Evolutionary conservation across 108 stramenopile species (phyloP).

Genomic region (Nitzschia sp.): DNA sequence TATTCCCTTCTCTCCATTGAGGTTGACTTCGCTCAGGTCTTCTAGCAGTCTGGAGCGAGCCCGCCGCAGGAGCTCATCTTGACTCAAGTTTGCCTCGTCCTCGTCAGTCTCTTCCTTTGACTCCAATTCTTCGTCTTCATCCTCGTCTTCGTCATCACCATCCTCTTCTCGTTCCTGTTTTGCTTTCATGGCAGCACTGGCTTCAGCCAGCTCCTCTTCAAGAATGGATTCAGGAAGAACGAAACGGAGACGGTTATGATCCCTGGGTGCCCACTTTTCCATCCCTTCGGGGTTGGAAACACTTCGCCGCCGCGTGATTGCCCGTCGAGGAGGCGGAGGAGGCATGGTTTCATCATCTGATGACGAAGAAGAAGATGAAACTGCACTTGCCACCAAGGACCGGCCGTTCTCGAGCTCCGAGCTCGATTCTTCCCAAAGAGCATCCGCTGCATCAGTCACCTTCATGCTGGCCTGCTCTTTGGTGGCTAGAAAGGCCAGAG

Average conservation of each 20-base stretch:
- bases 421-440: background rate
- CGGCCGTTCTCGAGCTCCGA: background rate
- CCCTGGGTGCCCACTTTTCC: slow-evolving; percentile 81
- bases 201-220: slow-evolving; percentile 83
- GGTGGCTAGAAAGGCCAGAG: slow-evolving; percentile 51
- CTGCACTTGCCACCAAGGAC: slow-evolving; percentile 6
- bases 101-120: slow-evolving; percentile 30
- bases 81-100: slow-evolving; percentile 58
- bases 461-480: slow-evolving; percentile 28
- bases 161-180: slow-evolving; percentile 21
- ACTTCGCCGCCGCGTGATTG: slow-evolving; percentile 51
- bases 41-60: slow-evolving; percentile 79
- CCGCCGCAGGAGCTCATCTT: slow-evolving; percentile 69
- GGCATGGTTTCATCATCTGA: slow-evolving; percentile 72
- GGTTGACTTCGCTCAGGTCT: slow-evolving; percentile 70
- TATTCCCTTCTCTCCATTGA: slow-evolving; percentile 69
- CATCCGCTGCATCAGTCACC: background rate
- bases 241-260: slow-evolving; percentile 50
- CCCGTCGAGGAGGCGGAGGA: slow-evolving; percentile 55
- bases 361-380: slow-evolving; percentile 40
- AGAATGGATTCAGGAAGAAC: slow-evolving; percentile 74
- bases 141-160: slow-evolving; percentile 17
- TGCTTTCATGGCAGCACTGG: slow-evolving; percentile 48
- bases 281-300: slow-evolving; percentile 90
- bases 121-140: slow-evolving; percentile 12